Evolutionary conservation across 805 yeast species (phyloP), one percentile per base, ranked within the genome.

Genomic region (Candida xyloterini): DNA sequence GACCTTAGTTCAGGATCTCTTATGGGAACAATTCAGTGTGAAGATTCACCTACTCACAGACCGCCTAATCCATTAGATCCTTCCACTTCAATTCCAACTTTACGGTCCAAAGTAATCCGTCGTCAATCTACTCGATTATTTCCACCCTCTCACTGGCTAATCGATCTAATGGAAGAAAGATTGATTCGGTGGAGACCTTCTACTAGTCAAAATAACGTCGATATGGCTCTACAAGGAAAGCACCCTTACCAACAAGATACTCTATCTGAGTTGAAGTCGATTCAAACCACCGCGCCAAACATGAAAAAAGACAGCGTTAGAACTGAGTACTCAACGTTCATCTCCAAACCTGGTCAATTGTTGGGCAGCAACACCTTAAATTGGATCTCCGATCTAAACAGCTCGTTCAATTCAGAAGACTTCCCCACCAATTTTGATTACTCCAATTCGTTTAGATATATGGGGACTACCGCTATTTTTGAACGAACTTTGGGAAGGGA

Each of bases 131-230:
- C 50, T 10, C 44, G 71, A 33, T 15, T 53, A 2, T 47, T 53
- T 22, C 67, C 67, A 1, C 16, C 51, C 8, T 41, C 51, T 15
- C 51, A 44, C 38, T 45, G 52, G 30, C 38, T 62, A 6, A 43
- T 53, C 21, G 59, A 56, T 9, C 43, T 47, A 27, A 63, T 66
- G 70, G 71, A 66, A 37, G 65, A 63, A 9, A 53, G 60, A 32
- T 42, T 67, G 26, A 50, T 62, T 1, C 52, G 70, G 18, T 67
- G 67, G 66, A 53, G 62, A 27, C 56, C 67, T 3, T 54, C 65
- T 3, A 51, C 41, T 23, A 48, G 60, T 10, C 51, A 56, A 15
- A 49, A 50, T 27, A 53, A 39, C 15, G 58, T 51, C 14, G 60
- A 54, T 21, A 59, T 53, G 18, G 51, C 60, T 9, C 44, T 67